These are phyloP conservation scores for Pythium phragmiticola DNA, from an alignment of 352 stramenopile genomes.

Conservation along the genomic window DNA sequence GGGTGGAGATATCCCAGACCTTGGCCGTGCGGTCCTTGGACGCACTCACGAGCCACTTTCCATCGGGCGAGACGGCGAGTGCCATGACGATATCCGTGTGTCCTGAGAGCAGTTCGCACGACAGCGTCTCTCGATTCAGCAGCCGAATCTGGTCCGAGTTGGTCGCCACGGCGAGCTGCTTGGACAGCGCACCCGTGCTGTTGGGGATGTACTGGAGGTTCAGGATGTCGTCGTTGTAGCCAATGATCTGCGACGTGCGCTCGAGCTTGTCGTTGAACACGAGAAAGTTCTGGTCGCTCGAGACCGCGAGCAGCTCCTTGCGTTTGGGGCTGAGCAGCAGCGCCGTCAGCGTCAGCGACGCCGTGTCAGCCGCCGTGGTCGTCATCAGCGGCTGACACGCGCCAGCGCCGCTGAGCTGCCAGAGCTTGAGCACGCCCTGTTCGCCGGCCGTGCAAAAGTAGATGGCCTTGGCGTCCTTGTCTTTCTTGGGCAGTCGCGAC, in stretches of 20 bases:
- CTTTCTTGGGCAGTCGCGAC: slow-evolving; percentile 26
- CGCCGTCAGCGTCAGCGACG: slow-evolving; percentile 47
- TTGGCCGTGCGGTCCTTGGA: slow-evolving; percentile 94
- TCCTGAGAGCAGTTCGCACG: slow-evolving; percentile 94
- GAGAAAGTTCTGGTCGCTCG: slow-evolving; percentile 86
- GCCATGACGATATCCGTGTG: slow-evolving; percentile 97
- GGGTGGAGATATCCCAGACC: slow-evolving; percentile 85
- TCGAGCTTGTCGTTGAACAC: slow-evolving; percentile 72
- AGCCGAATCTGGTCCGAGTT: slow-evolving; percentile 96
- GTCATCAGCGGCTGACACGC: slow-evolving; percentile 48
- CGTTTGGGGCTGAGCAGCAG: slow-evolving; percentile 52
- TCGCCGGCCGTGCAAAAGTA: slow-evolving; percentile 93
- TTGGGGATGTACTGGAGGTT: slow-evolving; percentile 94
- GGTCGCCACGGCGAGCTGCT: slow-evolving; percentile 93
- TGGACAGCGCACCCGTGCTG: slow-evolving; percentile 46
- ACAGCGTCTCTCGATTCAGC: slow-evolving; percentile 90
- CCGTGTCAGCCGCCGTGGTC: slow-evolving; percentile 41
- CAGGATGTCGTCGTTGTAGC: slow-evolving; percentile 98
- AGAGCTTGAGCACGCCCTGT: slow-evolving; percentile 87
- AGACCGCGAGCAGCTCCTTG: slow-evolving; percentile 75
- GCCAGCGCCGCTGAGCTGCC: slow-evolving; percentile 35
- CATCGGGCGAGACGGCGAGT: slow-evolving; percentile 89
- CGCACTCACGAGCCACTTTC: slow-evolving; percentile 90
- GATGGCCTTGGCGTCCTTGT: slow-evolving; percentile 64
- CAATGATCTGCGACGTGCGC: slow-evolving; percentile 79